Evolutionary conservation across 148 eudicot genomes (phyloP).

Genomic region (Vaccinium macrocarpon): DNA sequence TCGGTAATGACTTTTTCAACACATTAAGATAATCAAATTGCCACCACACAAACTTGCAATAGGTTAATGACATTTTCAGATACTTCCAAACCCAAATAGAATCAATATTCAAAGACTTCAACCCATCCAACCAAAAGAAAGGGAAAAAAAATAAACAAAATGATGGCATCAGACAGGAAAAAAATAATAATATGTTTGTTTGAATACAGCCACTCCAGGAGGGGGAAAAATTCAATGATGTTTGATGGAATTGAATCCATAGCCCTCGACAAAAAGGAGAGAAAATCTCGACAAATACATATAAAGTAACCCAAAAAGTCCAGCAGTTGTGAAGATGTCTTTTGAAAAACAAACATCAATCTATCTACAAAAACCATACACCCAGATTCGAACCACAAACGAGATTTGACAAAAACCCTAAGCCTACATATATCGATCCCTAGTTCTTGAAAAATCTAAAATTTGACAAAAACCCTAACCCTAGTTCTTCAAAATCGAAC

Average conservation of each 20-base stretch:
- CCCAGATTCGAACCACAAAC: slow-evolving; percentile 19
- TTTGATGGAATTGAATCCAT: slow-evolving; percentile 9
- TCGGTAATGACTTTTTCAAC: too few species aligned
- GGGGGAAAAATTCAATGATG: not conserved
- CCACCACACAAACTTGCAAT: not conserved
- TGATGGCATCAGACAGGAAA: too few species aligned
- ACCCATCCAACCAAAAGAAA: not conserved
- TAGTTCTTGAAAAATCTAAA: too few species aligned
- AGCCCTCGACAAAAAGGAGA: not conserved
- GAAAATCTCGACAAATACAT: slow-evolving; percentile 23
- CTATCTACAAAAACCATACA: slow-evolving; percentile 62
- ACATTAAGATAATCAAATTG: not conserved
- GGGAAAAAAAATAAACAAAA: not conserved
- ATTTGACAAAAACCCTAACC: too few species aligned
- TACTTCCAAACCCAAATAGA: not conserved
- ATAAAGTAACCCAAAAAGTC: slow-evolving; percentile 26
- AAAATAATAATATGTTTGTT: not conserved
- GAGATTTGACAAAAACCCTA: too few species aligned
- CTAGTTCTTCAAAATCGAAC: too few species aligned
- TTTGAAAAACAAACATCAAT: slow-evolving; percentile 15
- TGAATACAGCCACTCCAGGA: not conserved
- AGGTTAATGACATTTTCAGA: not conserved
- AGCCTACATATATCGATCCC: too few species aligned
- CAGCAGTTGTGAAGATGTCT: not conserved
- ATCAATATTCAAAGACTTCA: not conserved